Percentiles rank a stretch among this genome's conserved stretches.
phyloP scores from a whole-genome alignment of 2,329 filamentous ascomycete species.

The Cordyceps cicadae region DNA sequence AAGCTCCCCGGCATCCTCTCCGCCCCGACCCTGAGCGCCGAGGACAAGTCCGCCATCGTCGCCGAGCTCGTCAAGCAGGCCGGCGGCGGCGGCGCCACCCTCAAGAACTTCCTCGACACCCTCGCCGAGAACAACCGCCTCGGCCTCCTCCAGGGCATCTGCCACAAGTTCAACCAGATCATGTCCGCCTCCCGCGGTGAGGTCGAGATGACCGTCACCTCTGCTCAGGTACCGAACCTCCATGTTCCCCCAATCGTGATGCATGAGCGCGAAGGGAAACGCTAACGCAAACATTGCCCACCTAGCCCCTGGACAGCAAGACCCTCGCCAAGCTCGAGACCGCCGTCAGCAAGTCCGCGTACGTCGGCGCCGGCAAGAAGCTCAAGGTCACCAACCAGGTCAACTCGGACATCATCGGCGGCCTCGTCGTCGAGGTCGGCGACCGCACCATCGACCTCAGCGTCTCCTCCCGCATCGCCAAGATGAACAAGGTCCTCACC shows the following conservation, averaged over 20 bases:
- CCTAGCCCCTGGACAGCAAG: conserved; percentile 75
- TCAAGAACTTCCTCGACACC: conserved; percentile 89
- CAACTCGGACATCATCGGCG: conserved; percentile 89
- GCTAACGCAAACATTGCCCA: conserved; percentile 18
- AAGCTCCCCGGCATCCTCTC: conserved; percentile 71
- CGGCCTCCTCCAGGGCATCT: conserved; percentile 69
- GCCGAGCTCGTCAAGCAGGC: conserved; percentile 80
- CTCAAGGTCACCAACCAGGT: conserved; percentile 96
- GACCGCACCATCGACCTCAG: conserved; percentile 97
- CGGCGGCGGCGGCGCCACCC: conserved; percentile 65
- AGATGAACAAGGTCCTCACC: conserved; percentile 98
- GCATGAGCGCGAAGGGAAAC: neutral
- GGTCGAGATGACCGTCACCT: conserved; percentile 86
- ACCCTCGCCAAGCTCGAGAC: conserved; percentile 78
- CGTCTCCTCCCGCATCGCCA: conserved; percentile 88
- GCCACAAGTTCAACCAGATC: conserved; percentile 77
- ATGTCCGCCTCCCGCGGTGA: conserved; percentile 88
- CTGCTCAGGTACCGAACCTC: conserved; percentile 63
- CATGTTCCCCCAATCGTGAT: neutral
- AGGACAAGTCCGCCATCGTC: conserved; percentile 81
- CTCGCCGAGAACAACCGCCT: conserved; percentile 96
- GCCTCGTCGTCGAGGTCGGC: conserved; percentile 90
- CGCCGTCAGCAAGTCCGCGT: conserved; percentile 82
- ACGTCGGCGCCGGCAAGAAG: conserved; percentile 88
- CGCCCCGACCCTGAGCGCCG: conserved; percentile 67